Base-by-base conservation (phyloP, 148 eudicot genomes). In the Rhododendron henanense region DNA sequence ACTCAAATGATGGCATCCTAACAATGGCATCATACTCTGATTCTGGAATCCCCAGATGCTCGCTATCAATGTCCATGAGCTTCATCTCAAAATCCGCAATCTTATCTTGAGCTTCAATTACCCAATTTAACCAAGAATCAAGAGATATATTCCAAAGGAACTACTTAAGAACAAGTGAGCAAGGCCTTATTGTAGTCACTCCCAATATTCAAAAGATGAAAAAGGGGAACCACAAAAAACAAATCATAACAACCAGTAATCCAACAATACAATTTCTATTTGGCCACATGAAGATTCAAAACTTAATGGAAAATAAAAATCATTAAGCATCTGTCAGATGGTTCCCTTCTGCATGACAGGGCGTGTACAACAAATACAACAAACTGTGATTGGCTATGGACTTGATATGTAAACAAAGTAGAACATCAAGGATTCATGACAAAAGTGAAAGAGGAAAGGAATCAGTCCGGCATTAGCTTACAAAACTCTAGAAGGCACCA, bases 81-180 rank as follows among this genome's bases (percentile, higher is more conserved):
- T 94, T 94, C 96, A 94, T 94, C 91, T 92, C 94, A 81, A 92
- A 89, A 50, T 92, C 96, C 3, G 96, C 84, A 84, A 94, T 92
- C 93, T 90, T 94, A 81, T 94, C 93, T 85, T 94, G 96, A 87
- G 89, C 96, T 94, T 45, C 85, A 90, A 41, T 69, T 35, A 69
- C 86, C 59, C 44, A 65, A 61, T 74, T 41, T 48, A 57, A 87
- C 39, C 81, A 85, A 79, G 44, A 45, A 74, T 73, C 87, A 87
- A 15, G 5, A 76, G 1, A n/a, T 33, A 51, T 21, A n/a, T 3
- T 45, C 5, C 6, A 78, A 61, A 48, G 9, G 45, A 85, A 28
- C 14, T 25, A 79, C 37, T 53, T 18, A 16, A 19, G 45, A 81
- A 33, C 35, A 81, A 8, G 69, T 80, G 39, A 53, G 14, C 67